A percentile compares a stretch with the other conserved stretches of the same genome.
These are phyloP conservation scores for Artemisia princeps DNA, from an alignment of 140 eudicot species.

Conservation along the genomic window DNA sequence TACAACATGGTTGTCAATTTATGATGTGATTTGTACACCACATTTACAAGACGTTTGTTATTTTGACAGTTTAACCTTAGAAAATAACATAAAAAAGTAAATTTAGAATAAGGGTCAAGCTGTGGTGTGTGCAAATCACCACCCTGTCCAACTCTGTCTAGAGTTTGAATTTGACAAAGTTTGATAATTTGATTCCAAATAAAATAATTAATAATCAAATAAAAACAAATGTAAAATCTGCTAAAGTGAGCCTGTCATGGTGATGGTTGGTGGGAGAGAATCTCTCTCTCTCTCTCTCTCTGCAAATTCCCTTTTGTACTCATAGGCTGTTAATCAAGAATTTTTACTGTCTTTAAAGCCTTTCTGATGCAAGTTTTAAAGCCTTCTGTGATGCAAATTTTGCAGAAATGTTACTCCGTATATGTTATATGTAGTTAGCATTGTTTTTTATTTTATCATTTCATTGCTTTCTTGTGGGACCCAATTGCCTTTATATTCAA, in stretches of 20 bases:
- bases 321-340: slow-evolving; percentile 4
- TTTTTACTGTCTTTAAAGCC: slow-evolving; percentile 20
- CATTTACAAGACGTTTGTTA: background rate
- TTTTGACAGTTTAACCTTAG: background rate
- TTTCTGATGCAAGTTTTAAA: slow-evolving; percentile 14
- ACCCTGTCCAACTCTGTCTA: too few species aligned
- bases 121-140: too few species aligned
- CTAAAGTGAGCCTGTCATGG: slow-evolving; percentile 34
- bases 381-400: slow-evolving; percentile 16
- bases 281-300: slow-evolving; percentile 21
- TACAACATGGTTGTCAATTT: slow-evolving; percentile 1
- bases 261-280: slow-evolving; percentile 34
- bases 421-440: too few species aligned
- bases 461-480: slow-evolving; percentile 18
- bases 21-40: background rate
- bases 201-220: background rate
- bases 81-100: too few species aligned
- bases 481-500: too few species aligned
- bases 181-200: background rate
- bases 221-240: slow-evolving; percentile 22
- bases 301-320: slow-evolving; percentile 26
- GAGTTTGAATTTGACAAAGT: too few species aligned
- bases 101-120: too few species aligned
- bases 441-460: background rate
- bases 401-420: slow-evolving; percentile 12